These are phyloP conservation scores for Trebouxia sp. DNA, from an alignment of 139 green algal species.

Conservation along the genomic window DNA sequence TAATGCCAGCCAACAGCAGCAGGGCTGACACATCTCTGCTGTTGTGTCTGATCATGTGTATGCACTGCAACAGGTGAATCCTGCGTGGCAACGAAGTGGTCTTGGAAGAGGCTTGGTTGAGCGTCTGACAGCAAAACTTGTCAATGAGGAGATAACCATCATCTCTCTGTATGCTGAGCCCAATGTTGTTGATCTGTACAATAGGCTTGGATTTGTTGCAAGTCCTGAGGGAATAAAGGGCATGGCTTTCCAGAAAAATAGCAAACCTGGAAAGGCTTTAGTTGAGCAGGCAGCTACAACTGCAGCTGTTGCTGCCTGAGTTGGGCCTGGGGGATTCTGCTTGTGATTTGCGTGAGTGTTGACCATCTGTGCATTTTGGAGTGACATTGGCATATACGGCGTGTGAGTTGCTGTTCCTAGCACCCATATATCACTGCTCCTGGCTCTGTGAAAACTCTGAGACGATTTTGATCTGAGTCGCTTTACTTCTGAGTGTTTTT, in stretches of 20 bases:
- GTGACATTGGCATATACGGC: no score
- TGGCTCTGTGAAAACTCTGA: no score
- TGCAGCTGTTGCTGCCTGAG: neutral
- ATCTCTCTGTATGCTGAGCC: constrained; percentile 83
- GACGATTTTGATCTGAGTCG: no score
- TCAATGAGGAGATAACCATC: constrained; percentile 71
- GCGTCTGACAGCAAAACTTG: constrained; percentile 69
- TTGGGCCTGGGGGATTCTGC: no score
- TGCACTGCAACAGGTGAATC: constrained; percentile 43
- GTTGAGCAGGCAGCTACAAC: constrained; percentile 1
- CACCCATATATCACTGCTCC: no score
- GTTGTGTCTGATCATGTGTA: neutral
- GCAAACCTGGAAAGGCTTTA: constrained; percentile 7
- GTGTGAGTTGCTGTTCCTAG: no score
- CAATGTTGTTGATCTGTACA: constrained; percentile 79
- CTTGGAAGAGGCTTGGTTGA: constrained; percentile 82
- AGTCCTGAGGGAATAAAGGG: constrained; percentile 73
- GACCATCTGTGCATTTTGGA: no score
- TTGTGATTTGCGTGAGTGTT: no score
- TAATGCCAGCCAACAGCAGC: no score
- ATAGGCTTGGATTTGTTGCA: constrained; percentile 81
- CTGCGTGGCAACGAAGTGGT: constrained; percentile 79
- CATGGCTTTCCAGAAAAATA: constrained; percentile 51
- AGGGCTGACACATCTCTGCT: no score
- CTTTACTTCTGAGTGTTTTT: no score